phyloP scores from a whole-genome alignment of 345 rosid genomes.

The Durio zibethinus region DNA sequence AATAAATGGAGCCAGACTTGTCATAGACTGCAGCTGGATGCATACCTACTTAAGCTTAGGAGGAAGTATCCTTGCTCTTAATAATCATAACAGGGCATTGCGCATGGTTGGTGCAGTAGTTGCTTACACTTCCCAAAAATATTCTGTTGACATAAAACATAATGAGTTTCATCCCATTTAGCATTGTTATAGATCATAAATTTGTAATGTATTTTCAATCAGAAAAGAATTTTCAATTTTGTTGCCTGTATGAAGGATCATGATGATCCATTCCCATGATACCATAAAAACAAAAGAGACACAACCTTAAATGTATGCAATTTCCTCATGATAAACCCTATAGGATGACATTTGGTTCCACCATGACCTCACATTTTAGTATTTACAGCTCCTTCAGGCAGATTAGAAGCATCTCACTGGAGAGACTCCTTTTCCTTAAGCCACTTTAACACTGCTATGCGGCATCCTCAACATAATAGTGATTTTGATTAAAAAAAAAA shows the following conservation, averaged over 20 bases:
- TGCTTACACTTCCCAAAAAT: slow-evolving; percentile 96
- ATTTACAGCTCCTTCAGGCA: background rate
- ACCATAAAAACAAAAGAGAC: too few relatives aligned
- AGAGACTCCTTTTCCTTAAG: too few relatives aligned
- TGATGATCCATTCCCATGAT: too few relatives aligned
- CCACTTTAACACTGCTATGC: too few relatives aligned
- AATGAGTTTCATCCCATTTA: slow-evolving; percentile 2
- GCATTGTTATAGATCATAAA: background rate
- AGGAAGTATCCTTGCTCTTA: slow-evolving; percentile 50
- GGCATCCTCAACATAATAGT: too few relatives aligned
- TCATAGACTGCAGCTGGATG: background rate
- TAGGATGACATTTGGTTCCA: background rate
- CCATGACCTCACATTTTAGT: background rate
- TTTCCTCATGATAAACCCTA: background rate
- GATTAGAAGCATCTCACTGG: too few relatives aligned
- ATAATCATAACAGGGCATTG: slow-evolving; percentile 71
- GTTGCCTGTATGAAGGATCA: too few relatives aligned
- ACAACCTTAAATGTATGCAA: background rate
- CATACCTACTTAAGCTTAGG: slow-evolving; percentile 38
- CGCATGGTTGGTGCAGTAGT: slow-evolving; percentile 76
- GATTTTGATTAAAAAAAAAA: too few relatives aligned
- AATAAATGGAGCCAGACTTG: background rate
- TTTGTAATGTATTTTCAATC: background rate
- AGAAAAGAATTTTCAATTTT: too few relatives aligned
- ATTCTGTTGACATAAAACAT: slow-evolving; percentile 45